A percentile compares a stretch with the other conserved stretches of the same genome.
phyloP scores from a whole-genome alignment of 2,329 filamentous ascomycete species.

The Aureobasidium leucospermi region DNA sequence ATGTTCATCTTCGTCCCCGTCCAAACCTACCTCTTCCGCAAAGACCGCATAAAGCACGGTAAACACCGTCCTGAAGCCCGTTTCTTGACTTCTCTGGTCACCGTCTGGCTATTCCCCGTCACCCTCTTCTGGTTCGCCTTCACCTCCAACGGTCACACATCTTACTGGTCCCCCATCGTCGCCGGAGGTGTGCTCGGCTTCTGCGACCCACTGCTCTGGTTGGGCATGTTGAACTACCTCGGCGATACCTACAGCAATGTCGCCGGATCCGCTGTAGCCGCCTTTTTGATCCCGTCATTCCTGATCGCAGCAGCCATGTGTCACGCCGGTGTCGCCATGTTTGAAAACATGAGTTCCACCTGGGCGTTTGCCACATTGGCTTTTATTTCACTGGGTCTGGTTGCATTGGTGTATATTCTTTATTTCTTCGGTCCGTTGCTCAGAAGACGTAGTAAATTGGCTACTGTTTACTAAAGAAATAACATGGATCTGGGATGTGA shows the following conservation, averaged over 20 bases:
- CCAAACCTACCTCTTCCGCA: constrained; percentile 13
- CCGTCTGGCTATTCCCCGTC: constrained; percentile 11
- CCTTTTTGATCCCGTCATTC: constrained; percentile 10
- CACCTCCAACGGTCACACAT: constrained; percentile 4
- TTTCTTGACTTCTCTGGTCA: constrained; percentile 11
- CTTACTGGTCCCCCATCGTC: constrained; percentile 11
- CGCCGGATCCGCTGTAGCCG: constrained; percentile 7
- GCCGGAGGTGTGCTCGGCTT: constrained; percentile 12
- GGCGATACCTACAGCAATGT: constrained; percentile 12
- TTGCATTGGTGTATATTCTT: constrained; percentile 10
- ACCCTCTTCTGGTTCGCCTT: constrained; percentile 14
- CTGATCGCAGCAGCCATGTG: constrained; percentile 12
- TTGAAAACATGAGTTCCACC: constrained; percentile 10
- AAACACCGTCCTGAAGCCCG: constrained; percentile 11
- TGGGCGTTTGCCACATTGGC: constrained; percentile 13
- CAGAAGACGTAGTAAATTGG: constrained; percentile 9
- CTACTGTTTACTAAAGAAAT: neutral
- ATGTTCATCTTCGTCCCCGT: constrained; percentile 13
- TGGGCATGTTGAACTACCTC: constrained; percentile 11
- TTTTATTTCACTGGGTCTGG: constrained; percentile 3
- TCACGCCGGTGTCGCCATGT: constrained; percentile 14
- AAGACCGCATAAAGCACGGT: constrained; percentile 6
- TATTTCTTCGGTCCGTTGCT: constrained; percentile 10
- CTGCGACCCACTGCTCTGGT: constrained; percentile 13
- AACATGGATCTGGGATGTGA: too few species aligned